Evolutionary conservation across 768 basidiomycete genomes (phyloP).

Genomic region (Asterophora lycoperdoides): DNA sequence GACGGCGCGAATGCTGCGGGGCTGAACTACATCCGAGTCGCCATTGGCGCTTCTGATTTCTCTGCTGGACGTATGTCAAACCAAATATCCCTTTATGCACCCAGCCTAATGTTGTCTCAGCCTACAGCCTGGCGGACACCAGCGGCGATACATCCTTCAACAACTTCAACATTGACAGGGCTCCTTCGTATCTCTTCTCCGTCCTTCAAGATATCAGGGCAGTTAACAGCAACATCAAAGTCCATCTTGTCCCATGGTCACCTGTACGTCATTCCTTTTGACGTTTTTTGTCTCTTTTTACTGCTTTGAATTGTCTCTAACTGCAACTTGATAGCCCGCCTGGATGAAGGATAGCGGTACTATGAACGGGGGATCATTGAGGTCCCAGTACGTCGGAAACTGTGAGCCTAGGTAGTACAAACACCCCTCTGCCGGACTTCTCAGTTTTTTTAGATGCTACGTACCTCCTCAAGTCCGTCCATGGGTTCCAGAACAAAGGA

Average conservation of each 20-base stretch:
- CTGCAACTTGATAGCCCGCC: constrained; percentile 45
- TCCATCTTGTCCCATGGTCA: constrained; percentile 71
- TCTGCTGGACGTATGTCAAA: constrained; percentile 44
- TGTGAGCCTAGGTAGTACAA: constrained; percentile 37
- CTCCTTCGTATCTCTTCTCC: constrained; percentile 61
- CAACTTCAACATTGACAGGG: constrained; percentile 51
- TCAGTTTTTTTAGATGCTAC: constrained; percentile 47
- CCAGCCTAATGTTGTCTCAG: constrained; percentile 23
- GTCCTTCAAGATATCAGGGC: constrained; percentile 60
- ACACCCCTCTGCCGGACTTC: background rate
- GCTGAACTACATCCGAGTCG: constrained; percentile 62
- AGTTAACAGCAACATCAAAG: constrained; percentile 47
- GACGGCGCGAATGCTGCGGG: constrained; percentile 63
- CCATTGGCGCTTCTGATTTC: constrained; percentile 74
- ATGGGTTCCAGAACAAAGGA: constrained; percentile 62
- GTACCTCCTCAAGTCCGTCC: constrained; percentile 68
- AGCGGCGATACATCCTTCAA: constrained; percentile 55
- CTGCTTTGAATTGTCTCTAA: background rate
- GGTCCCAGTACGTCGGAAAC: constrained; percentile 40
- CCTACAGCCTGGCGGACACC: constrained; percentile 65
- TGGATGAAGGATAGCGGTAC: constrained; percentile 74
- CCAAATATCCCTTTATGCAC: background rate
- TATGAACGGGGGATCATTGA: constrained; percentile 64
- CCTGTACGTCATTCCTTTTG: constrained; percentile 41
- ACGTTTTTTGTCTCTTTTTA: background rate